Evolutionary conservation across 2,329 filamentous ascomycete species (phyloP).

Genomic region (Fusarium nematophilum): DNA sequence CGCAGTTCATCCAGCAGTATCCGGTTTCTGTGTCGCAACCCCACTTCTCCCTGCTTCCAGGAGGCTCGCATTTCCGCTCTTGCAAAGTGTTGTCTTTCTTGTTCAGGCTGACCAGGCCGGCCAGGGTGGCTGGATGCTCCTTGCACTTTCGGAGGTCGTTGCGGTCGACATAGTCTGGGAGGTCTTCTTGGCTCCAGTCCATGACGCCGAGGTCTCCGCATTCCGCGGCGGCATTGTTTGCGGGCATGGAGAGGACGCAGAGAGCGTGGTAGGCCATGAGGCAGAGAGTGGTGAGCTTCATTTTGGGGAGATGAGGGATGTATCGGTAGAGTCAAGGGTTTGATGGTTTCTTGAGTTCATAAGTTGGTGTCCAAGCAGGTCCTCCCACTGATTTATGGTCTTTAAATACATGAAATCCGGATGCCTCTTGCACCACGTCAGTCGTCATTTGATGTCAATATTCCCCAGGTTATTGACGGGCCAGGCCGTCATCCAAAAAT

Average conservation of each 20-base stretch:
- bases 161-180: slow-evolving; percentile 1
- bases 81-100: not conserved
- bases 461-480: too few relatives aligned
- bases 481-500: too few relatives aligned
- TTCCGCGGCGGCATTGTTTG: not conserved
- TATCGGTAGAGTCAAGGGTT: too few relatives aligned
- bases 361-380: too few relatives aligned
- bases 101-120: not conserved
- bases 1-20: slow-evolving; percentile 7
- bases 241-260: not conserved
- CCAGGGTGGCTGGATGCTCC: not conserved
- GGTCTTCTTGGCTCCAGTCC: slow-evolving; percentile 6
- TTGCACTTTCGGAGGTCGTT: slow-evolving; percentile 6
- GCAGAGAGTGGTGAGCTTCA: not conserved
- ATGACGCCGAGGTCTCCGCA: slow-evolving; percentile 13
- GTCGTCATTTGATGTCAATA: too few relatives aligned
- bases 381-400: too few relatives aligned
- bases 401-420: too few relatives aligned
- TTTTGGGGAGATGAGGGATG: not conserved
- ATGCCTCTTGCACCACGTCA: too few relatives aligned
- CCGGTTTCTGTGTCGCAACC: not conserved
- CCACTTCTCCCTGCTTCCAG: not conserved
- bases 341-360: too few relatives aligned
- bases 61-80: not conserved
- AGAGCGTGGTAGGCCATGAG: not conserved